phyloP scores from a whole-genome alignment of 306 rosid genomes.

The Trifolium dubium region DNA sequence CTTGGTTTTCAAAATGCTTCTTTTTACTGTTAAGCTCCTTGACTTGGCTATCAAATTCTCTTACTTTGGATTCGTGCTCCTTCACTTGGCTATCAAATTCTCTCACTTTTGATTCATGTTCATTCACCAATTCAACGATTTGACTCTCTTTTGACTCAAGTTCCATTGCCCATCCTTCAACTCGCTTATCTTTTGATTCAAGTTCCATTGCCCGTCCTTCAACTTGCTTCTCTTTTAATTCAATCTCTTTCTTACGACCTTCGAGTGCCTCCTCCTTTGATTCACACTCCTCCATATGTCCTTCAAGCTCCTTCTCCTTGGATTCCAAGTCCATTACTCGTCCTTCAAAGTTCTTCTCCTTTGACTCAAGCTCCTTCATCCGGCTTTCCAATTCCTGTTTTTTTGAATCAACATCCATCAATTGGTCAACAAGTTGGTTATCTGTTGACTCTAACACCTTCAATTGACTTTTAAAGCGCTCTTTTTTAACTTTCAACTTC shows the following conservation, averaged over 20 bases:
- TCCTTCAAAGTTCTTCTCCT: no score
- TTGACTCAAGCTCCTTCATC: no score
- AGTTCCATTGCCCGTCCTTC: slow-evolving; percentile 8
- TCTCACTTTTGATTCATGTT: no score
- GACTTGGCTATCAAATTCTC: not conserved
- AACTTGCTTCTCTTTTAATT: not conserved
- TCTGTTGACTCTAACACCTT: not conserved
- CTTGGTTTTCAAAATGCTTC: not conserved
- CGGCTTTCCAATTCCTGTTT: no score
- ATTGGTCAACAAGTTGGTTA: not conserved
- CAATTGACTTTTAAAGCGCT: not conserved
- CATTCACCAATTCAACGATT: no score
- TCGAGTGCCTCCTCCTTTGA: not conserved
- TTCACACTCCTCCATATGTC: slow-evolving; percentile 2
- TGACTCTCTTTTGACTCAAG: not conserved
- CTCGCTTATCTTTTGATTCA: slow-evolving; percentile 5
- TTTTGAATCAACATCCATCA: not conserved
- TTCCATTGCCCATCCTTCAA: slow-evolving; percentile 6
- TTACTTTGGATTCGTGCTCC: not conserved
- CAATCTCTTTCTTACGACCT: not conserved
- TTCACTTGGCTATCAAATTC: not conserved
- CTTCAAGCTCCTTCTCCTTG: not conserved
- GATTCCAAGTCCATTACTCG: not conserved
- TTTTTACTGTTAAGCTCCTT: not conserved
- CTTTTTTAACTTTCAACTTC: not conserved